These are phyloP conservation scores for Rhazya stricta DNA, from an alignment of 257 asterid genomes.

Conservation along the genomic window DNA sequence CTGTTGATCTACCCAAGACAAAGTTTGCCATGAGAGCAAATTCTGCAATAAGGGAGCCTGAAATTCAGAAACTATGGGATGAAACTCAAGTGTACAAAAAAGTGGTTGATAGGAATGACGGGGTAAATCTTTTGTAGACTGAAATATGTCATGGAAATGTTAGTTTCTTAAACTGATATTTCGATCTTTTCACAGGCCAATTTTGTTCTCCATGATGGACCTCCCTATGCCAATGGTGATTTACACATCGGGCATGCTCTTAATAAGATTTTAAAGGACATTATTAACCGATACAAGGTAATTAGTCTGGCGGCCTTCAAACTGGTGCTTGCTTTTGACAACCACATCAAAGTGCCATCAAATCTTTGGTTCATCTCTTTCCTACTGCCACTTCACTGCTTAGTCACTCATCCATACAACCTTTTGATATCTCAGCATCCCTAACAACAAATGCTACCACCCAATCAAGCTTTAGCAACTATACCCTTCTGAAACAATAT, in stretches of 20 bases:
- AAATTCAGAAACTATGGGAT: slow-evolving; percentile 90
- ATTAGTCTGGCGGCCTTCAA: not conserved
- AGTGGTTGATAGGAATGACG: slow-evolving; percentile 61
- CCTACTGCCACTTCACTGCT: not conserved
- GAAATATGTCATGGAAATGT: slow-evolving; percentile 8
- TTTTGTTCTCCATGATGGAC: slow-evolving; percentile 97
- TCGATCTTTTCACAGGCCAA: slow-evolving; percentile 57
- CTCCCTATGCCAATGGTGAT: slow-evolving; percentile 99
- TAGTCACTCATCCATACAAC: not conserved
- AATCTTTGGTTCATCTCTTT: not conserved
- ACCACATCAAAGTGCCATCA: not conserved
- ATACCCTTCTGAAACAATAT: not conserved
- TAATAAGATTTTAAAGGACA: slow-evolving; percentile 94
- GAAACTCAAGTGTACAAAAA: slow-evolving; percentile 77
- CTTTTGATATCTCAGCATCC: not conserved
- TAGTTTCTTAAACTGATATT: slow-evolving; percentile 27
- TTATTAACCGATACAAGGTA: slow-evolving; percentile 95
- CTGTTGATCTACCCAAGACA: slow-evolving; percentile 86
- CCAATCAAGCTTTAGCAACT: not conserved
- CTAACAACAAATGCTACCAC: not conserved
- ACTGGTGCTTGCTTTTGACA: slow-evolving; percentile 4
- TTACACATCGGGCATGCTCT: slow-evolving; percentile 97
- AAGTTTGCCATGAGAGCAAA: slow-evolving; percentile 88
- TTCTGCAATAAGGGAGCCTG: slow-evolving; percentile 88
- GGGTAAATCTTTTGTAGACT: slow-evolving; percentile 48